Evolutionary conservation across 2,329 filamentous ascomycete species (phyloP), one percentile per base, ranked within the genome.

Genomic region (Colletotrichum sojae): DNA sequence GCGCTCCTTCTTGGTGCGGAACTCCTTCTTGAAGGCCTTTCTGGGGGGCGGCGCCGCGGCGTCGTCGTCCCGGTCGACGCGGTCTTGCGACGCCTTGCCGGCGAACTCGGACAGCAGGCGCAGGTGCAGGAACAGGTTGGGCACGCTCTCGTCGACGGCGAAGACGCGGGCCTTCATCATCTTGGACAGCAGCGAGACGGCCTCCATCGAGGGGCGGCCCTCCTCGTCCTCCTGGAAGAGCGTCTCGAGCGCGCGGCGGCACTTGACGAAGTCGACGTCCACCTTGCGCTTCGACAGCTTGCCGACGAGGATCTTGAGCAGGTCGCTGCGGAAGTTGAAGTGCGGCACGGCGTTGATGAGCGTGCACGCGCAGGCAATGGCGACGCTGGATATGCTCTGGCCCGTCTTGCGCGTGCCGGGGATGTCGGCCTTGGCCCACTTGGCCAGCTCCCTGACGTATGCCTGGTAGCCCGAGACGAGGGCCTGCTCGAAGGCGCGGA

Each of bases 121-220:
- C 5, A 99, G 86, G 76, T 95, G 93, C 49, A 99, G 87, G 79
- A 99, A 98, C 1, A 94, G 91, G 78, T 98, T 97, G 63, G 98
- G 82, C 0, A 97, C 92, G 74, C 87, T 91, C 80, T 98, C 95
- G 74, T 98, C 89, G 31, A 98, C 88, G 54, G 90, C 84, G 79
- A 93, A 99, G 67, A 95, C 90, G 73, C 91, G 91, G 2, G 91
- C 91, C 81, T 93, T 97, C 91, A 99, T 95, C 95, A 98, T 97
- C 83, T 96, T 97, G 25, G 94, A 90, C 49, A 99, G 84, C 63
- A 97, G 85, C 0, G 90, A 89, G 12, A 97, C 93, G 0, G 94
- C 93, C 78, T 99, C 96, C 73, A 97, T 86, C 0, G 95, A 94
- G 1, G 94, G 91, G 18, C 92, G 90, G 16, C 96, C 96, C 76